Conservation (phyloP, 2,329 filamentous ascomycete species). For the Talaromyces sp. region DNA sequence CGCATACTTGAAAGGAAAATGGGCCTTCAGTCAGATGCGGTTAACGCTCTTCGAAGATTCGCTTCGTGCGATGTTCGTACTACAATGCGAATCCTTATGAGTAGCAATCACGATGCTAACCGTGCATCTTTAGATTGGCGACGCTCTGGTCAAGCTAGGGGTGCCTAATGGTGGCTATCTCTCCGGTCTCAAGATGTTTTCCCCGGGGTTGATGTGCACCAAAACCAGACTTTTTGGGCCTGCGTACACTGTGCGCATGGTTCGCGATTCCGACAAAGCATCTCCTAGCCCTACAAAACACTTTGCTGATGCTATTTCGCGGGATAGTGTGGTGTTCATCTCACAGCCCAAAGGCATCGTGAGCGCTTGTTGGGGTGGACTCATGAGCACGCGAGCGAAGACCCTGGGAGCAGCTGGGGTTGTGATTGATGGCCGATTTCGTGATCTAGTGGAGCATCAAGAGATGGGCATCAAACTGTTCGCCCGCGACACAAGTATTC, state of each 20-base stretch:
- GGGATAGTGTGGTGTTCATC: conserved; percentile 33
- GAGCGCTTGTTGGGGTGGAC: conserved; percentile 35
- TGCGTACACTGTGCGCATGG: conserved; percentile 30
- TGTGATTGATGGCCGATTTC: conserved; percentile 36
- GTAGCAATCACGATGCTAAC: neutral
- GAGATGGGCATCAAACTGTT: conserved; percentile 27
- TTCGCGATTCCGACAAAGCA: conserved; percentile 26
- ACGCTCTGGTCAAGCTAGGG: conserved; percentile 32
- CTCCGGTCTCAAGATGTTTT: conserved; percentile 28
- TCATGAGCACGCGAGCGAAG: conserved; percentile 35
- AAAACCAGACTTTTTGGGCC: conserved; percentile 25
- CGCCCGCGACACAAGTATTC: conserved; percentile 26
- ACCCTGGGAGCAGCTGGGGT: conserved; percentile 32
- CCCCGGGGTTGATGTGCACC: conserved; percentile 17
- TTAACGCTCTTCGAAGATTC: conserved; percentile 16
- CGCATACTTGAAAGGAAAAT: neutral
- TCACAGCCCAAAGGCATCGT: conserved; percentile 30
- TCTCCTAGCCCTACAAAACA: conserved; percentile 27
- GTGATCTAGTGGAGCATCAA: conserved; percentile 32
- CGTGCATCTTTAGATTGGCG: conserved; percentile 6
- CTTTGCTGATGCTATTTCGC: conserved; percentile 32
- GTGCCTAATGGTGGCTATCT: conserved; percentile 31
- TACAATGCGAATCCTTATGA: neutral
- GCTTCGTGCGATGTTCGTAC: conserved; percentile 18
- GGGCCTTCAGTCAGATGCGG: conserved; percentile 10